A percentile compares a stretch with the other conserved stretches of the same genome.
Evolutionary conservation across 805 yeast genomes (phyloP).

Genomic region (Lachancea mirantina): DNA sequence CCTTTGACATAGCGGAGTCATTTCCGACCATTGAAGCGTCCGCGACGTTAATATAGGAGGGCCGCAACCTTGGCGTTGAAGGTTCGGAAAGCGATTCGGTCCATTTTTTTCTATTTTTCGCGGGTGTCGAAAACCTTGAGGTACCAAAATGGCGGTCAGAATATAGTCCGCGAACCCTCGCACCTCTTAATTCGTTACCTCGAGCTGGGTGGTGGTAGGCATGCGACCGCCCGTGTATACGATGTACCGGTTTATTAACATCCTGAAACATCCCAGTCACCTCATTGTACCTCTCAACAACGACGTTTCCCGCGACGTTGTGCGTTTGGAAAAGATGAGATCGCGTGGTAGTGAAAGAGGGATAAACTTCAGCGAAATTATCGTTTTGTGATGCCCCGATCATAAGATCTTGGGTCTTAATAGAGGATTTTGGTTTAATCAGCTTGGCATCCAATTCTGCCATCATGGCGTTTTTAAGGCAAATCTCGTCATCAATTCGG

Average conservation of each 20-base stretch:
- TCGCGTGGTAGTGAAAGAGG: slow-evolving; percentile 26
- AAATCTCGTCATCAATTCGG: slow-evolving; percentile 50
- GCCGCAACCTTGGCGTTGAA: slow-evolving; percentile 8
- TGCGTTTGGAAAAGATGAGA: slow-evolving; percentile 45
- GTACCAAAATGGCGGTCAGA: slow-evolving; percentile 10
- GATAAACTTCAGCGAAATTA: slow-evolving; percentile 20
- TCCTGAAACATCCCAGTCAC: slow-evolving; percentile 23
- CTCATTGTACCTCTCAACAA: slow-evolving; percentile 30
- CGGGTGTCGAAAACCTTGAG: slow-evolving; percentile 3
- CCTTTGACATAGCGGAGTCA: slow-evolving; percentile 3
- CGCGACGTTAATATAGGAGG: slow-evolving; percentile 5
- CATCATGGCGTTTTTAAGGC: slow-evolving; percentile 52
- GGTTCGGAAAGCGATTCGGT: slow-evolving; percentile 11
- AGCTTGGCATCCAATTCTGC: slow-evolving; percentile 58
- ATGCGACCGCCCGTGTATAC: no score
- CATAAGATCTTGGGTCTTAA: slow-evolving; percentile 49
- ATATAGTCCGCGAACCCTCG: slow-evolving; percentile 6
- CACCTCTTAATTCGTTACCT: slow-evolving; percentile 7
- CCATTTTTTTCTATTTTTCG: not conserved
- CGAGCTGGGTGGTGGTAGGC: no score
- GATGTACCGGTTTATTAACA: slow-evolving; percentile 2
- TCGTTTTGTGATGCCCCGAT: slow-evolving; percentile 47
- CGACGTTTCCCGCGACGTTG: slow-evolving; percentile 32
- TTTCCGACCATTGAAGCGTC: slow-evolving; percentile 6
- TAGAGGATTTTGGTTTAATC: slow-evolving; percentile 50